Evolutionary conservation across 2,329 filamentous ascomycete species (phyloP).

Genomic region (Cercospora sesami): DNA sequence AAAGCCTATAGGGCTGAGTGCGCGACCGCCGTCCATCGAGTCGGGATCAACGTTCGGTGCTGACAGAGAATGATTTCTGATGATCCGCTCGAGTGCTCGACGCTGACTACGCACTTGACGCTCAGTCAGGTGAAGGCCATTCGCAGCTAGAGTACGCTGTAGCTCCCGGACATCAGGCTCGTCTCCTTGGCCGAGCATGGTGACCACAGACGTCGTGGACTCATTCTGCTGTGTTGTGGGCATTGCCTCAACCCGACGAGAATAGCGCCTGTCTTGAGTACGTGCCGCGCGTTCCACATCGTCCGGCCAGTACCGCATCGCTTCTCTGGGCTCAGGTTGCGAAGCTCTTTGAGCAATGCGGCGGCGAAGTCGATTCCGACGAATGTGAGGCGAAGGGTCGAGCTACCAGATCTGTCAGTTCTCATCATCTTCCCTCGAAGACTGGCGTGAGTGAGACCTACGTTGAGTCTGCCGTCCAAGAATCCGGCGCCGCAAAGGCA

Average conservation of each 20-base stretch:
- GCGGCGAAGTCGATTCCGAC: background rate
- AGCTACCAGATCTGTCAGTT: background rate
- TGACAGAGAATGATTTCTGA: background rate
- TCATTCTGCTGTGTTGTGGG: background rate
- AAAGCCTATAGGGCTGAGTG: background rate
- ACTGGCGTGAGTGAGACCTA: background rate
- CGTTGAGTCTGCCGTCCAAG: conserved; percentile 10
- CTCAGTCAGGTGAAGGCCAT: conserved; percentile 14
- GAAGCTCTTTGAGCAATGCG: background rate
- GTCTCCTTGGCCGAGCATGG: conserved; percentile 16
- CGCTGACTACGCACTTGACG: conserved; percentile 12
- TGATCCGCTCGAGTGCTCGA: background rate
- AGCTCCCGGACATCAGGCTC: conserved; percentile 10
- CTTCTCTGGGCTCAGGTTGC: background rate
- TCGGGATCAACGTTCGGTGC: background rate
- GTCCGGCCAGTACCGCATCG: background rate
- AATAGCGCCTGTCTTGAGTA: background rate
- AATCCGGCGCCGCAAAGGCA: conserved; percentile 5
- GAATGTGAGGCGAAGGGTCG: background rate
- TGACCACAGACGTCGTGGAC: conserved; percentile 6
- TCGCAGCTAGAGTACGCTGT: background rate
- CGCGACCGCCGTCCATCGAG: background rate
- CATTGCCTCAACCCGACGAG: background rate
- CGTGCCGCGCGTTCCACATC: background rate
- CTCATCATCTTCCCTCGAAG: background rate